These are phyloP conservation scores for Suillus luteus DNA, from an alignment of 768 basidiomycete species.

Conservation along the genomic window DNA sequence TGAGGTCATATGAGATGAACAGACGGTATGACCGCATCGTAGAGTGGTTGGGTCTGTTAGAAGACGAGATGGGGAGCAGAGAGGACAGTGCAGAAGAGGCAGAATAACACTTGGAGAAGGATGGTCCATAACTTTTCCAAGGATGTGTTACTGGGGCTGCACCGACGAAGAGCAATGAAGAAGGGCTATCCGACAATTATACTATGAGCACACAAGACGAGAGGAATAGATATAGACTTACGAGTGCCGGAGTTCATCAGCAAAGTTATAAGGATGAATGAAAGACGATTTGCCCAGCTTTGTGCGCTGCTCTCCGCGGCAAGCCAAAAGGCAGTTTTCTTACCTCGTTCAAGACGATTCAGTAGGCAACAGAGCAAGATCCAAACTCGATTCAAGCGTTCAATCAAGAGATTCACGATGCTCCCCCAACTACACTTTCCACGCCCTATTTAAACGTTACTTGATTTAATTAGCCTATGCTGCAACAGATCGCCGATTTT, in stretches of 20 bases:
- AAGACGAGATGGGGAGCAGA: slow-evolving; percentile 44
- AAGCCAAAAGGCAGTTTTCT: background rate
- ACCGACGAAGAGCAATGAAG: background rate
- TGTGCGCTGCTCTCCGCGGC: background rate
- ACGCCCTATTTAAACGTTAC: slow-evolving; percentile 4
- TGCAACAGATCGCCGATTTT: slow-evolving; percentile 10
- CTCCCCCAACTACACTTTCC: background rate
- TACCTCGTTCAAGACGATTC: background rate
- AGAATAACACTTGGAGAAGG: slow-evolving; percentile 23
- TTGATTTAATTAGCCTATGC: background rate
- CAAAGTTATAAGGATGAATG: background rate
- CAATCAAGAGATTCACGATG: slow-evolving; percentile 6
- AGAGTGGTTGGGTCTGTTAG: slow-evolving; percentile 57
- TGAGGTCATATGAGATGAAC: slow-evolving; percentile 51
- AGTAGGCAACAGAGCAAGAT: background rate
- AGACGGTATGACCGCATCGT: slow-evolving; percentile 84
- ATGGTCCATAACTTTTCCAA: background rate
- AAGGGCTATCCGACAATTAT: background rate
- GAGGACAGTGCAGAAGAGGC: slow-evolving; percentile 52
- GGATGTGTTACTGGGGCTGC: background rate
- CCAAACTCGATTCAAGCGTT: slow-evolving; percentile 2
- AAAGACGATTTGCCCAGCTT: background rate
- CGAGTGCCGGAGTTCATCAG: slow-evolving; percentile 7
- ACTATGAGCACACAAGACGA: slow-evolving; percentile 1
- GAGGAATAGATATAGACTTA: background rate